Conservation (phyloP, 495 filamentous ascomycete species). For the Penicillium psychrofluorescens region DNA sequence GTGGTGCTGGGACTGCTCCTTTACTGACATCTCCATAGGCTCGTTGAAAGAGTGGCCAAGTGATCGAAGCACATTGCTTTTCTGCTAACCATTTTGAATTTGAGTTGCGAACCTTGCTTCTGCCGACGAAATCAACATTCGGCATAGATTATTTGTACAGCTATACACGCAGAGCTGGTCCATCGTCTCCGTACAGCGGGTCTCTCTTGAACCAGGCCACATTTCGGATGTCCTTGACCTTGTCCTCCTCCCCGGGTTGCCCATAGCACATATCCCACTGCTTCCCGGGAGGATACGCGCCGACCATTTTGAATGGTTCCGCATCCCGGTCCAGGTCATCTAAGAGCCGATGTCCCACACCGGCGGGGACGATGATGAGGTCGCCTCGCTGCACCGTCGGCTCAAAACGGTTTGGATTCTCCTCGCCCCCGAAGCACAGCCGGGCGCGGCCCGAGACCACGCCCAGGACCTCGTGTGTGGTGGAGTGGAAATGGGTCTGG, state of each 20-base stretch:
- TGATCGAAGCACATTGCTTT: slow-evolving; percentile 8
- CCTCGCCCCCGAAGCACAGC: slow-evolving; percentile 61
- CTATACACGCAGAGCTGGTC: slow-evolving; percentile 39
- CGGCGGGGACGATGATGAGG: slow-evolving; percentile 59
- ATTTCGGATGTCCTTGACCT: slow-evolving; percentile 35
- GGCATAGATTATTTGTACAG: not conserved
- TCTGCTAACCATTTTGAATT: not conserved
- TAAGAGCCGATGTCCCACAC: slow-evolving; percentile 56
- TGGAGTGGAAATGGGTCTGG: slow-evolving; percentile 59
- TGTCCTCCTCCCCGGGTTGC: slow-evolving; percentile 40
- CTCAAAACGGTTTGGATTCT: slow-evolving; percentile 51
- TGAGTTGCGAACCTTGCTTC: not conserved
- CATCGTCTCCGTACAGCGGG: slow-evolving; percentile 53
- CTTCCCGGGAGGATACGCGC: slow-evolving; percentile 51
- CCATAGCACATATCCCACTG: slow-evolving; percentile 70
- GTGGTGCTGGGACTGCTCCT: not conserved
- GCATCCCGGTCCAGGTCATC: slow-evolving; percentile 40
- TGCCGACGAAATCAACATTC: too few relatives aligned
- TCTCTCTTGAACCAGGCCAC: slow-evolving; percentile 52
- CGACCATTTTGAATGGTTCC: slow-evolving; percentile 56
- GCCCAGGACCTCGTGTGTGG: slow-evolving; percentile 58
- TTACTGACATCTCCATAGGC: slow-evolving; percentile 26
- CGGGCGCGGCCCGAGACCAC: slow-evolving; percentile 49
- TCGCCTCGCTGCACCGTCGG: slow-evolving; percentile 49
- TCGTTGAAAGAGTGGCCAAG: slow-evolving; percentile 62